These are phyloP conservation scores for Nakazawaea populi DNA, from an alignment of 805 yeast species.

Conservation along the genomic window DNA sequence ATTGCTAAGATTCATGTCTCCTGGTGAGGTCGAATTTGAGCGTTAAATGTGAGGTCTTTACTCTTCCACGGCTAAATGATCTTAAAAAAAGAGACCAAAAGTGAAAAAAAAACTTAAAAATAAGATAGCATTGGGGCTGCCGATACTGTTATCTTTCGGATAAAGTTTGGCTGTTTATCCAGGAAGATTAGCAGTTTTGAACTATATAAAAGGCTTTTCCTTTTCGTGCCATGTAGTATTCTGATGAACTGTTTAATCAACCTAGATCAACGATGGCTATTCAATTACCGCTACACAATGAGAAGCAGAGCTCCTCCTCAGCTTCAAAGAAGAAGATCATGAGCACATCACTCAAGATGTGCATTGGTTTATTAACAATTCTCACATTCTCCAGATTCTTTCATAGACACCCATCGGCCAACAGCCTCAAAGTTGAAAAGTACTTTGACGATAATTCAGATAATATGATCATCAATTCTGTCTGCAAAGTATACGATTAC, in stretches of 20 bases:
- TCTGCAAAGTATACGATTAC: slow-evolving; percentile 14
- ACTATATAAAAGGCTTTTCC: neutral
- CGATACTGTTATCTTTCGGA: neutral
- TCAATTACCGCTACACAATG: slow-evolving; percentile 4
- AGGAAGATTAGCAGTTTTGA: neutral
- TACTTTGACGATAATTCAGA: neutral
- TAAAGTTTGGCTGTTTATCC: neutral
- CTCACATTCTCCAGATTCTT: neutral
- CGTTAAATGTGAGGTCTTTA: neutral
- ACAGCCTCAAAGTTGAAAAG: neutral
- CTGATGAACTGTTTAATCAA: neutral
- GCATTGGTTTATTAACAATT: neutral
- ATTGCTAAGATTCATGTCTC: neutral
- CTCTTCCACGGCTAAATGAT: too few species aligned
- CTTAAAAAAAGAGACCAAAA: neutral
- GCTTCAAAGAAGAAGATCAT: neutral
- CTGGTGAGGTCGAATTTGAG: neutral
- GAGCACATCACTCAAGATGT: too few species aligned
- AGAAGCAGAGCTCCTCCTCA: neutral
- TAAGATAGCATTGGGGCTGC: neutral
- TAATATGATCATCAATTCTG: slow-evolving; percentile 3
- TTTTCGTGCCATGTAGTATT: neutral
- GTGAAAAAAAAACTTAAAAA: neutral
- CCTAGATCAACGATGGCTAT: neutral
- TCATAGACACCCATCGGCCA: neutral